Base-by-base conservation (phyloP, 148 eudicot species). In the Drosera capensis region DNA sequence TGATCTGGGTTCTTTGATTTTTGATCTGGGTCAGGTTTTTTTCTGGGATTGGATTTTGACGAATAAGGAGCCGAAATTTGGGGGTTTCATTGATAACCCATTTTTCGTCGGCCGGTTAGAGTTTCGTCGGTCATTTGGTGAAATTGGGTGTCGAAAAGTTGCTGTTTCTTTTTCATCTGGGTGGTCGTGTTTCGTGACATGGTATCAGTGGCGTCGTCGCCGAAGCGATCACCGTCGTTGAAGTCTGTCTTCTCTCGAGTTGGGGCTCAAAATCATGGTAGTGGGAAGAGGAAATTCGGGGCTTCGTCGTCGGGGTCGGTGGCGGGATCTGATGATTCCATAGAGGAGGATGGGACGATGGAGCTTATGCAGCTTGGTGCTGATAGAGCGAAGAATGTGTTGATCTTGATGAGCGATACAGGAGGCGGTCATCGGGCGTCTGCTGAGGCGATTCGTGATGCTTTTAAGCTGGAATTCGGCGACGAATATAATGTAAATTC, bases 341-440 rank as follows among this genome's bases (percentile, higher is more conserved):
- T 56, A 25, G 87, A 76, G 14, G 94, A 72, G 1, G 80, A 67
- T 41, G 78, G 67, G 17, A 87, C 70, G 3, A 74, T 82, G 90
- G 96, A 87, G 43, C 58, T 87, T 86, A 67, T 77, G 41, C 94
- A 87, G 55, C 64, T 87, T 48, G 96, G 94, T 3, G 96, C 96
- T 15, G 60, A 82, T 46, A 70, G 92, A 55, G 66, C 86, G 20
- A 87, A 83, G 43, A 87, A 70, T 68, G 96, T 87, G 18, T 69
- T 87, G 51, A 87, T 87, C 49, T 65, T 87, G 63, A 87, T 87
- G 96, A 87, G 96, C 46, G 96, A 87, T 48, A 87, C 96, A 0
- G 96, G 96, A 19, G 96, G 96, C 1, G 96, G 96, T 20, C 96
- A 83, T 48, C 61, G 96, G 0, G 96, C 96, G 15, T 87, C 96